Evolutionary conservation across 345 rosid species (phyloP).

Genomic region (Populus tremula): DNA sequence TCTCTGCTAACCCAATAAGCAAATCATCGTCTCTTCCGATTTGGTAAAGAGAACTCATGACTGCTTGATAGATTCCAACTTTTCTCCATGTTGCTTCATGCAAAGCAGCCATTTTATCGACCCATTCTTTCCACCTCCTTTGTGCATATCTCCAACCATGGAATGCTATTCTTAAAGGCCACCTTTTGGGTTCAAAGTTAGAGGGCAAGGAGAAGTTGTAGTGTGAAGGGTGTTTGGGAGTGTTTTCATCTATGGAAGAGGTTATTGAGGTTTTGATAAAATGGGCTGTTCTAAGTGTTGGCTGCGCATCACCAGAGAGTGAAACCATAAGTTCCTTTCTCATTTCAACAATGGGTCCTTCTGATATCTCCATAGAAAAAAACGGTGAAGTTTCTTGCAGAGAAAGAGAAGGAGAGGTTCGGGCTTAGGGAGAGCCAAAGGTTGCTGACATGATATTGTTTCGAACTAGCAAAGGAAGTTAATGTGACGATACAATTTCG

Average conservation of each 20-base stretch:
- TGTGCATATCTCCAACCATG: conserved; percentile 24
- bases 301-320: neutral
- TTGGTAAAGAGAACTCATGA: conserved; percentile 37
- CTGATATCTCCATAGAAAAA: neutral
- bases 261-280: neutral
- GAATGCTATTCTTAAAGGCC: conserved; percentile 19
- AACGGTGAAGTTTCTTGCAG: neutral
- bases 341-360: neutral
- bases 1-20: conserved; percentile 40
- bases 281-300: neutral
- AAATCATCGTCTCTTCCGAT: conserved; percentile 28
- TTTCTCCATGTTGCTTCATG: conserved; percentile 36
- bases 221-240: conserved; percentile 14
- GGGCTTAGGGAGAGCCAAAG: neutral
- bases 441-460: neutral
- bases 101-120: conserved; percentile 30
- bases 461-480: no score
- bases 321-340: conserved; percentile 8
- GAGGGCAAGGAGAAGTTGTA: conserved; percentile 9
- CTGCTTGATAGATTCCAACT: conserved; percentile 43
- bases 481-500: neutral
- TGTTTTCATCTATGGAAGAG: neutral
- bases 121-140: conserved; percentile 38
- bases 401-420: neutral
- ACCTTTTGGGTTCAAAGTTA: neutral